These are phyloP conservation scores for Colletotrichum aenigma DNA, from an alignment of 2,329 filamentous ascomycete species.

Conservation along the genomic window DNA sequence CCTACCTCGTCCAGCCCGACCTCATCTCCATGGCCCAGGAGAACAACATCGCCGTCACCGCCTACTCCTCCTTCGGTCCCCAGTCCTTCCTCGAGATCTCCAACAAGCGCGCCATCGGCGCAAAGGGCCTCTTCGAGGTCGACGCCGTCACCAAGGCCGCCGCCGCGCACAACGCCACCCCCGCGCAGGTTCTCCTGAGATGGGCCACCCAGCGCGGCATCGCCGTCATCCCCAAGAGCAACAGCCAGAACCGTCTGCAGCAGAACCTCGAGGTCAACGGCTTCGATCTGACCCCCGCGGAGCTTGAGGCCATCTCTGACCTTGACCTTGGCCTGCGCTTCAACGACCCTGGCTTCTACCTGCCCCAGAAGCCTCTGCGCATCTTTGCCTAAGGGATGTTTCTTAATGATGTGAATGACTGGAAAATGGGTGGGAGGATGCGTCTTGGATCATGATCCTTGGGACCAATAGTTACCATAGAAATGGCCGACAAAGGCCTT, in stretches of 20 bases:
- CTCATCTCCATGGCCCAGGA: constrained; percentile 62
- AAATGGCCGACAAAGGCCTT: not conserved
- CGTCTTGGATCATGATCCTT: not conserved
- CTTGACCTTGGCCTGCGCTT: constrained; percentile 62
- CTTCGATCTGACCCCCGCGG: constrained; percentile 58
- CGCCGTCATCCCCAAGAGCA: constrained; percentile 69
- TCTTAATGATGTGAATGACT: not conserved
- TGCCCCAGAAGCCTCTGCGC: constrained; percentile 48
- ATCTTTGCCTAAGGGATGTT: constrained; percentile 51
- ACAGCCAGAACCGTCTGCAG: constrained; percentile 50
- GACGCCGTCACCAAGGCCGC: constrained; percentile 53
- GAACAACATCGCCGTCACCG: constrained; percentile 63
- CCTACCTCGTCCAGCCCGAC: constrained; percentile 65
- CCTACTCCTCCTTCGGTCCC: constrained; percentile 70
- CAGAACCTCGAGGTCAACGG: constrained; percentile 62
- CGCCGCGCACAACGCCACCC: constrained; percentile 59
- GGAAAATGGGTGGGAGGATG: not conserved
- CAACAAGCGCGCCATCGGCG: constrained; percentile 29
- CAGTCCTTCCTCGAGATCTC: constrained; percentile 42
- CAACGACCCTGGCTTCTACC: constrained; percentile 57
- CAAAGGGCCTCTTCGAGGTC: constrained; percentile 32
- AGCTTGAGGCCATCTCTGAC: constrained; percentile 59
- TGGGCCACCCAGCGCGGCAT: constrained; percentile 71
- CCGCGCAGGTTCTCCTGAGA: constrained; percentile 69
- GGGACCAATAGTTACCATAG: not conserved